These are phyloP conservation scores for Cucurbita maxima DNA, from an alignment of 306 rosid genomes.

Conservation along the genomic window DNA sequence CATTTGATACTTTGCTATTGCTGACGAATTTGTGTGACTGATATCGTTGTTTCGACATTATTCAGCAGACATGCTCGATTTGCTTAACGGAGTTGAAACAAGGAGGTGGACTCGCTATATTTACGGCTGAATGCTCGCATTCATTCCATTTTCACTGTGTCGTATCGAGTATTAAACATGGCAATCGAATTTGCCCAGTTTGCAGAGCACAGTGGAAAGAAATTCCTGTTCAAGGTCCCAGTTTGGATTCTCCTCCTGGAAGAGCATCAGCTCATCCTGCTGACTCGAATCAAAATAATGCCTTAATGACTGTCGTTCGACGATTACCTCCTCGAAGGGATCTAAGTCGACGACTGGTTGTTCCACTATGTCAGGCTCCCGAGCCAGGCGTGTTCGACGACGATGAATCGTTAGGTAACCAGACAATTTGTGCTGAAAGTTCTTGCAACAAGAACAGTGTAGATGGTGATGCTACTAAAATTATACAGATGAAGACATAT, in stretches of 20 bases:
- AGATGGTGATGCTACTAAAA: slow-evolving; percentile 22
- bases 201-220: slow-evolving; percentile 97
- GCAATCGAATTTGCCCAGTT: slow-evolving; percentile 89
- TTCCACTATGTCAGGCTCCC: slow-evolving; percentile 63
- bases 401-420: slow-evolving; percentile 64
- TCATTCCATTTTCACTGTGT: slow-evolving; percentile 95
- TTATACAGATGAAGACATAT: slow-evolving; percentile 50
- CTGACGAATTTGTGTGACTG: neutral
- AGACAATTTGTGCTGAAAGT: slow-evolving; percentile 22
- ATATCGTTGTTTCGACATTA: neutral
- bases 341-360: slow-evolving; percentile 47
- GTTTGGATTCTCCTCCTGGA: slow-evolving; percentile 31
- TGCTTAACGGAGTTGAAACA: slow-evolving; percentile 83
- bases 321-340: slow-evolving; percentile 59
- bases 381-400: slow-evolving; percentile 79
- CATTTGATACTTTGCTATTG: neutral
- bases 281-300: slow-evolving; percentile 70
- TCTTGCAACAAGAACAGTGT: slow-evolving; percentile 14
- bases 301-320: slow-evolving; percentile 74
- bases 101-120: slow-evolving; percentile 90
- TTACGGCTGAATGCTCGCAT: slow-evolving; percentile 93
- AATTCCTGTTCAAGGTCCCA: slow-evolving; percentile 62
- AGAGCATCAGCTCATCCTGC: slow-evolving; percentile 44
- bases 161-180: slow-evolving; percentile 73
- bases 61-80: slow-evolving; percentile 82